Base-by-base conservation (phyloP, 2,329 filamentous ascomycete species). In the Colletotrichum scovillei region DNA sequence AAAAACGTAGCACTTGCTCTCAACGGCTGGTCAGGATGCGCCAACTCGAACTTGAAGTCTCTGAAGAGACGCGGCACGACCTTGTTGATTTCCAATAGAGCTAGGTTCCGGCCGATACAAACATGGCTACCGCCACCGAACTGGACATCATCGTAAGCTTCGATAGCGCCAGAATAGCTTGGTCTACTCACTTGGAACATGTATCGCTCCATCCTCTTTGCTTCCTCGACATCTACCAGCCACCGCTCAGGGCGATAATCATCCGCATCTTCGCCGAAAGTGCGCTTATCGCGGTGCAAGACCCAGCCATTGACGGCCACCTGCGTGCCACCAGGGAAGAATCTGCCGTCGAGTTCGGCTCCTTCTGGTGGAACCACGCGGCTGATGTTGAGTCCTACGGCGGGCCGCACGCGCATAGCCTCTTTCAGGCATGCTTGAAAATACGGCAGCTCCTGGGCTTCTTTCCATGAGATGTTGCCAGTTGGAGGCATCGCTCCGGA, bases 1-100 rank as follows among this genome's bases (percentile, higher is more conserved):
- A 91, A 91, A 79, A 90, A 91, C 4, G 88, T 89, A 24, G 88
- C 86, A 67, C 88, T 85, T n/a, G 88, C 87, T 72, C 84, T 85
- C 75, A 90, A 81, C 64, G 86, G 83, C 55, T 85, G 82, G 11
- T 83, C 82, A 0, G 87, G 87, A 70, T 87, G 82, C n/a, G 86
- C 84, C 30, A 90, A 81, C 78, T 87, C 82, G 74, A 91, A 86
- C 57, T 87, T 81, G 76, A 87, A 91, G 73, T 89, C 86, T n/a
- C 87, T 79, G 74, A 89, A 79, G 30, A 91, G 80, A 46, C 88
- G 85, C 5, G 88, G 88, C 46, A 89, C 80, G 46, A 91, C 84
- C 82, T 91, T 92, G 81, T 90, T 89, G 76, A 90, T 89, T 79
- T 90, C 88, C 32, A 90, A 80, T 53, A 89, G 80, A 0, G 87